Evolutionary conservation across 805 yeast species (phyloP), one percentile per base, ranked within the genome.

Genomic region (Hanseniaspora osmophila): DNA sequence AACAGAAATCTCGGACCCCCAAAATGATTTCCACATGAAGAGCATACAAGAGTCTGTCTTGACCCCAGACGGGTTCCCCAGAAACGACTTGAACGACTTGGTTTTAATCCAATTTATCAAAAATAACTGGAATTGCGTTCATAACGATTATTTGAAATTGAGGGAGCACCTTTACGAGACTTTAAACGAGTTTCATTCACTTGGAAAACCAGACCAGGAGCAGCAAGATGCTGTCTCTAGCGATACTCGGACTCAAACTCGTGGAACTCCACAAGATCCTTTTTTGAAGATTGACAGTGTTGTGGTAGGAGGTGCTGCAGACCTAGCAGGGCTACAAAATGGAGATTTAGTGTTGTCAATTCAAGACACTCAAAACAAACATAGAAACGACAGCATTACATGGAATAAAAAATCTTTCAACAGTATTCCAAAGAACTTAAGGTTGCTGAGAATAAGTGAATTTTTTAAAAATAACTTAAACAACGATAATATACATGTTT

Each of bases 71-170:
- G 96, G 96, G 17, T 90, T 75, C 54, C 98, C 98, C 0, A 65
- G 96, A 39, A 60, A 68, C 15, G 96, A 90, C 56, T 70, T 90
- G 27, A 94, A 90, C 54, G 82, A 90, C 4, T 75, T 86, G 11
- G 18, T n/a, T 5, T 10, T 35, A 10, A 17, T 15, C 18, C 18
- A n/a, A 10, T 15, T n/a, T 5, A 35, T 35, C 18, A 35, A 35
- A 16, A n/a, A 35, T 5, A 35, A 35, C 18, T 35, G 38, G 38
- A 35, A 35, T 18, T n/a, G 18, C 11, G 16, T 16, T 10, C 38
- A 35, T 10, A n/a, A 35, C 10, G 38, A 35, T 16, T 35, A 35
- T 10, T n/a, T 10, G 18, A 35, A n/a, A 10, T 3, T 35, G 16
- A 13, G 18, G 15, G 18, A 35, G 5, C 38, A 5, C 16, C 3